A percentile compares a stretch with the other conserved stretches of the same genome.
phyloP scores from a whole-genome alignment of 495 filamentous ascomycete species.

The Margaritispora aquatica region DNA sequence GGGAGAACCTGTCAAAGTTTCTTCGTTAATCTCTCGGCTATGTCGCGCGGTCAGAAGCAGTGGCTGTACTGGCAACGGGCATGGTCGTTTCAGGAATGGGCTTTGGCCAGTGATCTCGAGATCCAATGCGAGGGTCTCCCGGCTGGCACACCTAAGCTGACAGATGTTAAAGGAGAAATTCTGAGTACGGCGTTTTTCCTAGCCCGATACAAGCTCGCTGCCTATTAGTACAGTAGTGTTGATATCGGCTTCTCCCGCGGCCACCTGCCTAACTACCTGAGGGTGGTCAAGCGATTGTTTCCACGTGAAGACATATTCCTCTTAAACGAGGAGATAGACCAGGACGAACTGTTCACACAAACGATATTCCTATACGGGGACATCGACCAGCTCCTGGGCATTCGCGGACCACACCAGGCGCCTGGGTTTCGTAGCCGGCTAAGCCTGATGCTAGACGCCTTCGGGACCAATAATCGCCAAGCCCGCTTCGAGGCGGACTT shows the following conservation, averaged over 20 bases:
- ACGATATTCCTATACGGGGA: background rate
- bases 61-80: constrained; percentile 1
- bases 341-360: background rate
- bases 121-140: background rate
- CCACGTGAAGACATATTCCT: background rate
- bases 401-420: background rate
- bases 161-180: background rate
- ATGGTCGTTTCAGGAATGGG: constrained; percentile 4
- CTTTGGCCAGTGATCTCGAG: background rate
- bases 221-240: background rate
- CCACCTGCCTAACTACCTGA: background rate
- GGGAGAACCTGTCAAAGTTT: background rate
- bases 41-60: background rate
- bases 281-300: background rate
- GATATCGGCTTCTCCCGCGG: background rate
- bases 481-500: constrained; percentile 1
- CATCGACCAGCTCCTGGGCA: background rate
- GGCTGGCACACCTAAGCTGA: background rate
- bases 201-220: background rate
- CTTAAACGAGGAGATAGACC: background rate
- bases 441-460: background rate
- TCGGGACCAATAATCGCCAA: background rate
- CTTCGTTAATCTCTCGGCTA: background rate
- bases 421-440: background rate
- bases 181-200: background rate